Conservation (phyloP, 768 basidiomycete genomes). For the Pleurotus djamor region DNA sequence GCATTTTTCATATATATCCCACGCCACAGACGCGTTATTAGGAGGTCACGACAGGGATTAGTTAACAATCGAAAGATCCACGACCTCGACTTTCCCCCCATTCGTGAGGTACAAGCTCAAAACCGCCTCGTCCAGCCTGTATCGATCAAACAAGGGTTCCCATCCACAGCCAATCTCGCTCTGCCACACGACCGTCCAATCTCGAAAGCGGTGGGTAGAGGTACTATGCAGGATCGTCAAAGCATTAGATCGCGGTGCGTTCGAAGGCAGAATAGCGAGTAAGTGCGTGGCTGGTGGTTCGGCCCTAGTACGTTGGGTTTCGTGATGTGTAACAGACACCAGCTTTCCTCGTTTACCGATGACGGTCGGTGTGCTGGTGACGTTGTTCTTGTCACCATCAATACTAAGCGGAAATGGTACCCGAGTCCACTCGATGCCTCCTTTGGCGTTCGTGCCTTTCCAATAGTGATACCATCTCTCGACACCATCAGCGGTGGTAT, state of each 20-base stretch:
- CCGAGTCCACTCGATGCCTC: slow-evolving; percentile 25
- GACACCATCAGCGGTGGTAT: slow-evolving; percentile 1
- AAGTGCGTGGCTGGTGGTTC: slow-evolving; percentile 10
- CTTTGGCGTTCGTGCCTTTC: background rate
- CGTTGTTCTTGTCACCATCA: slow-evolving; percentile 24
- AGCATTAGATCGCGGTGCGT: slow-evolving; percentile 27
- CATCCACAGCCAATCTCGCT: slow-evolving; percentile 21
- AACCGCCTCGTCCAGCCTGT: slow-evolving; percentile 25
- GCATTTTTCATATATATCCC: no score
- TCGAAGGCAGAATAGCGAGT: slow-evolving; percentile 28
- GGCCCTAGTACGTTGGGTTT: background rate
- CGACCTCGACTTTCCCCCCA: background rate
- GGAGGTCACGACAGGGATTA: no score
- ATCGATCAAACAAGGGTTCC: slow-evolving; percentile 32
- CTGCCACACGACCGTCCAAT: slow-evolving; percentile 29
- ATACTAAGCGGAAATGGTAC: slow-evolving; percentile 23
- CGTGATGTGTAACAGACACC: slow-evolving; percentile 10
- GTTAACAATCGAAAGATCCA: no score
- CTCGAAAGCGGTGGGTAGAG: slow-evolving; percentile 24
- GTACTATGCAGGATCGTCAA: slow-evolving; percentile 26
- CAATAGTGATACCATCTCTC: slow-evolving; percentile 9
- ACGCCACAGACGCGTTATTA: no score
- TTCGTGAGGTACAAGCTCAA: slow-evolving; percentile 30
- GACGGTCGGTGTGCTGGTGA: slow-evolving; percentile 30
- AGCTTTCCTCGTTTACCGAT: slow-evolving; percentile 36